Percentiles rank a stretch among this genome's conserved stretches.
These are phyloP conservation scores for Pisolithus microcarpus DNA, from an alignment of 768 basidiomycete species.

Conservation along the genomic window DNA sequence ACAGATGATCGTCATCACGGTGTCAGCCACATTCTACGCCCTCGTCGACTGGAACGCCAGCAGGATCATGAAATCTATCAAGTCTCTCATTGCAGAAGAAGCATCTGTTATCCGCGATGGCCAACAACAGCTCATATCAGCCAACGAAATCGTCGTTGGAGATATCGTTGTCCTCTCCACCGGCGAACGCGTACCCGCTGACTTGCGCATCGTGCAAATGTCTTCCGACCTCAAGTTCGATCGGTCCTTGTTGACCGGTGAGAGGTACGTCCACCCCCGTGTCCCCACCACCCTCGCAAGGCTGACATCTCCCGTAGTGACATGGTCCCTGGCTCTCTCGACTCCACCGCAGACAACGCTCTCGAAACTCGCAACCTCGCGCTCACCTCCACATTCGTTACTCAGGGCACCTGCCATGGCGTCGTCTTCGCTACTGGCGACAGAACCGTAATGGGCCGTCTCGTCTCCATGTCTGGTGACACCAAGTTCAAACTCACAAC, in stretches of 20 bases:
- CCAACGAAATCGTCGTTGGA: conserved; percentile 52
- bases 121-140: conserved; percentile 38
- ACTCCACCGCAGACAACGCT: conserved; percentile 44
- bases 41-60: conserved; percentile 44
- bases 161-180: conserved; percentile 47
- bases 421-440: conserved; percentile 39
- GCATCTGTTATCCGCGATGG: conserved; percentile 50
- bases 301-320: conserved; percentile 21
- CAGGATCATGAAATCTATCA: conserved; percentile 49
- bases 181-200: conserved; percentile 54
- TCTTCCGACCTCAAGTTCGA: conserved; percentile 49
- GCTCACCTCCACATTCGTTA: conserved; percentile 38
- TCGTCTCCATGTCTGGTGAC: conserved; percentile 46
- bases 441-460: conserved; percentile 44
- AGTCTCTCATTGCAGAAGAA: conserved; percentile 52
- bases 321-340: conserved; percentile 38
- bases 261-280: conserved; percentile 24
- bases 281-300: background rate
- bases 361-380: conserved; percentile 43
- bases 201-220: conserved; percentile 46
- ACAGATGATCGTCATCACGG: conserved; percentile 36
- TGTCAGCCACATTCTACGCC: conserved; percentile 43
- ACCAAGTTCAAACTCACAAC: conserved; percentile 41
- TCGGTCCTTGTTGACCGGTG: conserved; percentile 47
- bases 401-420: conserved; percentile 35